Percentiles rank a stretch among this genome's conserved stretches.
phyloP scores from a whole-genome alignment of 805 yeast species.

The Kuraishia molischiana region DNA sequence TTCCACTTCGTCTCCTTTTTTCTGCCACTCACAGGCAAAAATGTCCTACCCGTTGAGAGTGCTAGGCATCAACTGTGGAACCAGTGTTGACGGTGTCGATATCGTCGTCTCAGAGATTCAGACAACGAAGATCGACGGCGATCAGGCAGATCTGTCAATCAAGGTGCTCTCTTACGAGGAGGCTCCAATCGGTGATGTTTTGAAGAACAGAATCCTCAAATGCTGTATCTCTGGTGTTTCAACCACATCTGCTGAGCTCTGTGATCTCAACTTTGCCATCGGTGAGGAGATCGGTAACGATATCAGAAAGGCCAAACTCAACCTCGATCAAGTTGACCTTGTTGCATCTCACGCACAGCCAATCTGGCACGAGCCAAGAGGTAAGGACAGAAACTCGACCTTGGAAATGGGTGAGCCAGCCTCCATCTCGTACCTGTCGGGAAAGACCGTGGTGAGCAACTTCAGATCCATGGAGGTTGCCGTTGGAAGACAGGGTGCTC shows the following conservation, averaged over 20 bases:
- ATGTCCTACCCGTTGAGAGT: background rate
- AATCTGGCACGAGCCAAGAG: constrained; percentile 10
- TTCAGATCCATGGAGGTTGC: constrained; percentile 15
- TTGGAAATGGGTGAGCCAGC: constrained; percentile 15
- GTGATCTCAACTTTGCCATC: constrained; percentile 5
- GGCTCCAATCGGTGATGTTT: constrained; percentile 5
- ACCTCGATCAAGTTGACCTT: constrained; percentile 9
- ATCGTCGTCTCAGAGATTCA: constrained; percentile 8
- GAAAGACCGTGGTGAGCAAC: constrained; percentile 13
- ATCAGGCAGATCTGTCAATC: constrained; percentile 5
- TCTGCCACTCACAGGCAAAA: no score
- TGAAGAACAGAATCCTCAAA: constrained; percentile 6
- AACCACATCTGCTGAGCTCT: constrained; percentile 8
- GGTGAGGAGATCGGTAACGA: constrained; percentile 9
- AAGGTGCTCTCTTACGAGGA: constrained; percentile 7
- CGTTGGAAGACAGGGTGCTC: constrained; percentile 20
- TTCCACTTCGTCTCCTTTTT: no score
- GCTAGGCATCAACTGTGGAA: constrained; percentile 5
- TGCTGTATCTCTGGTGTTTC: constrained; percentile 5
- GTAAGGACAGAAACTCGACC: constrained; percentile 10
- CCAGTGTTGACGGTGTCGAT: constrained; percentile 11
- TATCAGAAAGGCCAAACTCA: constrained; percentile 1
- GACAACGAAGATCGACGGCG: constrained; percentile 2
- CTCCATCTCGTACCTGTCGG: constrained; percentile 8
- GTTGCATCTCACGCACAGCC: constrained; percentile 19